These are phyloP conservation scores for Mortierella claussenii DNA, from an alignment of 192 early-diverging fungal genomes.

Conservation along the genomic window DNA sequence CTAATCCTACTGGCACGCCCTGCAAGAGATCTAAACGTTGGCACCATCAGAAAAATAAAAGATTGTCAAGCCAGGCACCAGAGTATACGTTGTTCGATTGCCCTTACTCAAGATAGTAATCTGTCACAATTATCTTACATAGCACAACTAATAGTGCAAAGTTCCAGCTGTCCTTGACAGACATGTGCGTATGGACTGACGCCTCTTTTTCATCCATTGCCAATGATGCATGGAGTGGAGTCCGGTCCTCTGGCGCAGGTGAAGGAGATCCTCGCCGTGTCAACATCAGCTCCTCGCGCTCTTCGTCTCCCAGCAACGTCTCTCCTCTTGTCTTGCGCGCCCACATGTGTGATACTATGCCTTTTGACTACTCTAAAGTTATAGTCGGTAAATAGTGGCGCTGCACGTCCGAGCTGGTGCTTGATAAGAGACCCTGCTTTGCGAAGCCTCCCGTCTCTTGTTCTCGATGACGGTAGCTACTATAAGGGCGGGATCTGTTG, in stretches of 20 bases:
- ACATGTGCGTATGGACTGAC: slow-evolving; percentile 3
- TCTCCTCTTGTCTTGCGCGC: slow-evolving; percentile 27
- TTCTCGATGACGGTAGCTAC: too few species aligned
- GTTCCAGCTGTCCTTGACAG: slow-evolving; percentile 46
- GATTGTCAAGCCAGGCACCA: not conserved
- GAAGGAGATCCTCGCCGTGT: slow-evolving; percentile 38
- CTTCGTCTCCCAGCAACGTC: slow-evolving; percentile 23
- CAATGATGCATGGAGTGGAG: slow-evolving; percentile 22
- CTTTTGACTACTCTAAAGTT: too few species aligned
- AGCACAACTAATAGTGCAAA: slow-evolving; percentile 42
- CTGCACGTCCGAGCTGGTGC: too few species aligned
- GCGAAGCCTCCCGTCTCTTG: too few species aligned
- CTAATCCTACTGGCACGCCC: slow-evolving; percentile 92
- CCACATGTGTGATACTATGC: slow-evolving; percentile 14
- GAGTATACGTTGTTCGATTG: not conserved
- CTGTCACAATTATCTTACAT: too few species aligned
- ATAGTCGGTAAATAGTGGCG: too few species aligned
- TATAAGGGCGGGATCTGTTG: too few species aligned
- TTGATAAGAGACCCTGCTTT: too few species aligned
- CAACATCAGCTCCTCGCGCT: slow-evolving; percentile 49
- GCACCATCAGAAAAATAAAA: not conserved
- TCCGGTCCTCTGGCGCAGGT: slow-evolving; percentile 20
- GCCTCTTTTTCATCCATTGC: slow-evolving; percentile 30
- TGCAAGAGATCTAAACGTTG: slow-evolving; percentile 77
- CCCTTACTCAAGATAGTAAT: too few species aligned